Base-by-base conservation (phyloP, 805 yeast species). In the Candida germanica region DNA sequence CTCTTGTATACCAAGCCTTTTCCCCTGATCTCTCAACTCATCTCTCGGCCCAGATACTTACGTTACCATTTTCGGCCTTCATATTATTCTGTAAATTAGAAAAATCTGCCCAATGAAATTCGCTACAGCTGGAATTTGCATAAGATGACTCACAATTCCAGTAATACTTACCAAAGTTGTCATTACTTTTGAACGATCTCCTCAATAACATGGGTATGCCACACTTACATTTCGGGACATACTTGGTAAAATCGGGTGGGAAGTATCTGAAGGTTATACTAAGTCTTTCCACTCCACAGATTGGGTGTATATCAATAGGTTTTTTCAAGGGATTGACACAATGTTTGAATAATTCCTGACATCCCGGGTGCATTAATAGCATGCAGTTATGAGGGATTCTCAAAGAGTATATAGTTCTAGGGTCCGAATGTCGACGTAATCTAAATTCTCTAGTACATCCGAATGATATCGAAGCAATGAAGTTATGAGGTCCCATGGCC, bases 321-420 rank as follows among this genome's bases (percentile, higher is more conserved):
- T 73, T 69, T 24, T 66, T 52, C 34, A 73, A 51, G 0, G 77
- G 58, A 36, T 64, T 60, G 0, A 85, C 76, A 40, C 78, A 64
- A 49, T 86, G 95, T 48, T 79, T 83, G 52, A 60, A 85, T 33
- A 74, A 76, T 44, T 85, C 95, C 52, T 85, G 95, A 42, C 85
- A 79, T 0, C 87, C 87, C 1, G 87, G 83, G 40, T 80, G 79
- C 94, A 85, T 84, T 2, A 85, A 57, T 2, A 84, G 48, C 25
- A 85, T 53, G 6, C 85, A 70, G 49, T 85, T 85, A 53, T 85
- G 88, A 0, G 86, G 83, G 3, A 81, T 50, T n/a, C 79, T 81
- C 1, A 81, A 64, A 19, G 83, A 59, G 51, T 69, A 65, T 16
- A 76, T 51, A 35, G 66, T 34, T 48, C 25, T 48, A 39, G 54